Percentiles rank a stretch among this genome's conserved stretches.
These are phyloP conservation scores for Aspergillus ruber DNA, from an alignment of 2,329 filamentous ascomycete species.

Conservation along the genomic window DNA sequence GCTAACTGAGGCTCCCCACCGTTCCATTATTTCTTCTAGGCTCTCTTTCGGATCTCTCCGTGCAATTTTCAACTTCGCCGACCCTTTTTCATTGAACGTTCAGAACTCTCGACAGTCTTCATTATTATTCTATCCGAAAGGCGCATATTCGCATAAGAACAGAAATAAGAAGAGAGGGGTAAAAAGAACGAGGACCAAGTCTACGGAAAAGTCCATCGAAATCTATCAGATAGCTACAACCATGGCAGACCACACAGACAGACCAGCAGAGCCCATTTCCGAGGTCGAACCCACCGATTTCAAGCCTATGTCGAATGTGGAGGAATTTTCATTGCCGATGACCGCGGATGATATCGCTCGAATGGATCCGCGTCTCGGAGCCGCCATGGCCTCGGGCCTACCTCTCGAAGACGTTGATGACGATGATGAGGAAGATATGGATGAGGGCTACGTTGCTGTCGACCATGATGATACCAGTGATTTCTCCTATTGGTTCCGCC, in stretches of 20 bases:
- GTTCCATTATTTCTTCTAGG: conserved; percentile 6
- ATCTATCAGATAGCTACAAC: conserved; percentile 2
- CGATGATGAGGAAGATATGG: conserved; percentile 28
- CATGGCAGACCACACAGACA: conserved; percentile 26
- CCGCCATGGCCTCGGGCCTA: conserved; percentile 24
- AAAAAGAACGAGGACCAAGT: too few species aligned
- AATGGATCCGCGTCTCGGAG: conserved; percentile 20
- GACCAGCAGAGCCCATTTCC: conserved; percentile 23
- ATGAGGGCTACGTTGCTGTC: conserved; percentile 38
- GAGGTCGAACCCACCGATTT: conserved; percentile 18
- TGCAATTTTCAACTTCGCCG: conserved; percentile 4
- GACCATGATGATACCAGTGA: conserved; percentile 37
- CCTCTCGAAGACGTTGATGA: conserved; percentile 22
- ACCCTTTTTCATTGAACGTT: conserved; percentile 1
- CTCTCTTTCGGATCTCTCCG: conserved; percentile 4
- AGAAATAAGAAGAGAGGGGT: too few species aligned
- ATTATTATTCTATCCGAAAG: too few species aligned
- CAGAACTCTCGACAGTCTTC: too few species aligned
- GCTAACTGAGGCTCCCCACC: conserved; percentile 7
- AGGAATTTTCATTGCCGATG: conserved; percentile 21
- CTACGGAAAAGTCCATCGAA: neutral
- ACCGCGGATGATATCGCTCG: conserved; percentile 23
- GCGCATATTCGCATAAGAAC: too few species aligned
- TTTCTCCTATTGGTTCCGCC: conserved; percentile 37
- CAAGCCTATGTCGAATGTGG: conserved; percentile 26